Conservation (phyloP, 169 alveolate species). For the Eimeria necatrix region DNA sequence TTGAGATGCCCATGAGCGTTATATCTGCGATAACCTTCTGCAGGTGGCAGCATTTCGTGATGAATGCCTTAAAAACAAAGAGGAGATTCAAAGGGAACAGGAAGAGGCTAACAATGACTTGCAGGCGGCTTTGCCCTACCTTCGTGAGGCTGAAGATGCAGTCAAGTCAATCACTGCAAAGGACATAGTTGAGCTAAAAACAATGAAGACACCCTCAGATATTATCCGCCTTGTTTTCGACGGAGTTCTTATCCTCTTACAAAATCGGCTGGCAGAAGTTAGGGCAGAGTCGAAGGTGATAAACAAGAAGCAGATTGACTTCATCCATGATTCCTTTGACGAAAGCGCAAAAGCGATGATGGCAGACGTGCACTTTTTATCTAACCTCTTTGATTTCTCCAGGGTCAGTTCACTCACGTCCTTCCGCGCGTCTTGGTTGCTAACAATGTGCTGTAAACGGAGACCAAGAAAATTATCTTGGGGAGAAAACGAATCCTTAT, state of each 20-base stretch:
- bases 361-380: slow-evolving; percentile 93
- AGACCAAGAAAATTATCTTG: background rate
- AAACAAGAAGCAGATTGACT: slow-evolving; percentile 90
- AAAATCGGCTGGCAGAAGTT: slow-evolving; percentile 85
- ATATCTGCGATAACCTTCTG: too few relatives aligned
- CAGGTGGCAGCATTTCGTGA: slow-evolving; percentile 88
- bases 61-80: slow-evolving; percentile 92
- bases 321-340: slow-evolving; percentile 95
- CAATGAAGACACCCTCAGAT: slow-evolving; percentile 94
- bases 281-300: slow-evolving; percentile 86
- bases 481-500: background rate
- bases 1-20: too few relatives aligned
- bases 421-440: too few relatives aligned
- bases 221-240: slow-evolving; percentile 95
- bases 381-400: slow-evolving; percentile 92
- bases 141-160: slow-evolving; percentile 95
- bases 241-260: slow-evolving; percentile 92
- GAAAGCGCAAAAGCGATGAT: slow-evolving; percentile 93
- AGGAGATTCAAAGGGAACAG: slow-evolving; percentile 92
- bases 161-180: slow-evolving; percentile 94
- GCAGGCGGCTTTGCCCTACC: slow-evolving; percentile 96
- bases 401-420: slow-evolving; percentile 71
- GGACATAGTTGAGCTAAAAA: slow-evolving; percentile 95
- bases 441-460: too few relatives aligned
- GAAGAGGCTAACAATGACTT: slow-evolving; percentile 96